Percentiles rank a stretch among this genome's conserved stretches.
Evolutionary conservation across 176 grass and related monocot species (phyloP).

Genomic region (Hordeum vulgare): MorexV3_pseudomolecules_assembly NC_058518.1:383911729-383912228

Average conservation of each 20-base stretch:
- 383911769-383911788: slow-evolving; percentile 69
- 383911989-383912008: slow-evolving; percentile 2
- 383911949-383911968: slow-evolving; percentile 90
- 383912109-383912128: slow-evolving; percentile 5
- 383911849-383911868: slow-evolving; percentile 96
- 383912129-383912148: not conserved
- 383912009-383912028: not conserved
- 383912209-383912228: not conserved
- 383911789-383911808: slow-evolving; percentile 98
- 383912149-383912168: not conserved
- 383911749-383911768: not conserved
- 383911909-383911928: slow-evolving; percentile 99
- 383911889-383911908: slow-evolving; percentile 89
- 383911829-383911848: slow-evolving; percentile 84
- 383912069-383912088: not conserved
- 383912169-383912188: not conserved
- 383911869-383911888: slow-evolving; percentile 84
- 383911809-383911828: slow-evolving; percentile 99
- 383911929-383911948: slow-evolving; percentile 96
- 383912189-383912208: not conserved
- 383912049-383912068: not conserved
- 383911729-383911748: slow-evolving; percentile 1
- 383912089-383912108: slow-evolving; percentile 5
- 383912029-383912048: not conserved
- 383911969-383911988: not conserved